A percentile compares a stretch with the other conserved stretches of the same genome.
Evolutionary conservation across 176 grass and related monocot species (phyloP).

Genomic region (Calamus simplicifolius): DNA sequence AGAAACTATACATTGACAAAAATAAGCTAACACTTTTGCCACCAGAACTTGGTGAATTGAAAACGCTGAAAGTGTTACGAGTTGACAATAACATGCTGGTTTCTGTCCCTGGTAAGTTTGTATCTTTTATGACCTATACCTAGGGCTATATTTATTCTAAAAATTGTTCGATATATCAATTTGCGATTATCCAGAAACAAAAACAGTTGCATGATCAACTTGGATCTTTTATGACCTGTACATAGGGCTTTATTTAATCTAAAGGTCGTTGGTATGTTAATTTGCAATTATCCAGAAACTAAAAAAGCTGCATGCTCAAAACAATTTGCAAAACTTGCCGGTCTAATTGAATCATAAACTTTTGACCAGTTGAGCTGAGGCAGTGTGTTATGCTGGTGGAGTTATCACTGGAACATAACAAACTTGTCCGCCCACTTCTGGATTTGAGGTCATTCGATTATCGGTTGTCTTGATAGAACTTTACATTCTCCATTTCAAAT

Average conservation of each 20-base stretch:
- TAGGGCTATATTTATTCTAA: too few species aligned
- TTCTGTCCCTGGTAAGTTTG: constrained; percentile 87
- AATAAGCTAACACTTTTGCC: constrained; percentile 85
- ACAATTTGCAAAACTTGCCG: too few species aligned
- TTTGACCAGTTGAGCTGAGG: constrained; percentile 64
- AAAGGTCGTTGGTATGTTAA: too few species aligned
- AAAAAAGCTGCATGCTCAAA: too few species aligned
- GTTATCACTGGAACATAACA: constrained; percentile 90
- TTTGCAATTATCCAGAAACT: too few species aligned
- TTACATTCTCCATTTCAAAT: constrained; percentile 10
- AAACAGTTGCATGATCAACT: background rate
- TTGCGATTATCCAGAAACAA: too few species aligned
- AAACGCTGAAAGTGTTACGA: constrained; percentile 67
- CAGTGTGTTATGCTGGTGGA: constrained; percentile 88
- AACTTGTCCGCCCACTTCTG: constrained; percentile 83
- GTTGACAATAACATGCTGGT: constrained; percentile 86
- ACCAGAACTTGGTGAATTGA: constrained; percentile 87
- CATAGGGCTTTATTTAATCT: too few species aligned
- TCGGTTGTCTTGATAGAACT: constrained; percentile 17
- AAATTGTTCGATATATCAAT: background rate
- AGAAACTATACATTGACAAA: constrained; percentile 87
- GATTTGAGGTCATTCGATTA: constrained; percentile 90
- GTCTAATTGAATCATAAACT: too few species aligned
- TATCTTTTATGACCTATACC: constrained; percentile 3
- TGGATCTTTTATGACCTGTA: constrained; percentile 4